Conservation (phyloP, 2,329 filamentous ascomycete species). For the Chrysoporthe cubensis region DNA sequence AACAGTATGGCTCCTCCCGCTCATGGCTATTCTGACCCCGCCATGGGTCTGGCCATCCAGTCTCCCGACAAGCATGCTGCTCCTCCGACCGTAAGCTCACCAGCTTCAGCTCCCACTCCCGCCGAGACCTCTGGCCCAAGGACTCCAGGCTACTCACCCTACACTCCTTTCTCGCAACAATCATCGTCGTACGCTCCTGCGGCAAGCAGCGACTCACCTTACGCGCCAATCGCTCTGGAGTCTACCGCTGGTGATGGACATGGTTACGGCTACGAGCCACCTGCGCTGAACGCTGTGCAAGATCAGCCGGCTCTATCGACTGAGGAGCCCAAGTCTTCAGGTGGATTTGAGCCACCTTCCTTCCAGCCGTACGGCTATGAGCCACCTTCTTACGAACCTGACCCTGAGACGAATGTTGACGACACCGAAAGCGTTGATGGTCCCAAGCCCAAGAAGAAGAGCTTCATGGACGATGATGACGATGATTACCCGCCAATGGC, state of each 20-base stretch:
- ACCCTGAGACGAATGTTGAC: conserved; percentile 47
- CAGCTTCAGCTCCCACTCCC: conserved; percentile 11
- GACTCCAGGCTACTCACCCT: conserved; percentile 23
- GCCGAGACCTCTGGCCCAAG: conserved; percentile 8
- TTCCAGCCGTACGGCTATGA: conserved; percentile 64
- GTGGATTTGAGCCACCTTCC: conserved; percentile 64
- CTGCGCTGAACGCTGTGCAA: conserved; percentile 42
- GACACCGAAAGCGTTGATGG: conserved; percentile 50
- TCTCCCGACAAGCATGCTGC: conserved; percentile 34
- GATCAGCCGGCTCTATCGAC: conserved; percentile 31
- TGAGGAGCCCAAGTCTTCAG: conserved; percentile 39
- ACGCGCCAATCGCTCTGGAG: conserved; percentile 20
- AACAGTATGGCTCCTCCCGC: conserved; percentile 36
- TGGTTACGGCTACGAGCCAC: conserved; percentile 58
- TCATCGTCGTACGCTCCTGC: conserved; percentile 30
- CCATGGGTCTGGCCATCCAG: conserved; percentile 32
- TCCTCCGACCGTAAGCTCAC: conserved; percentile 30
- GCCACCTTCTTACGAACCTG: conserved; percentile 58
- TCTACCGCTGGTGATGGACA: conserved; percentile 43
- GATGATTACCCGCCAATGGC: conserved; percentile 63
- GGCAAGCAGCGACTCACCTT: conserved; percentile 17
- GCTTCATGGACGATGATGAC: conserved; percentile 81
- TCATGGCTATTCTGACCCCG: conserved; percentile 37
- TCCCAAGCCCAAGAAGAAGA: conserved; percentile 72
- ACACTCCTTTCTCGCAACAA: conserved; percentile 24